phyloP scores from a whole-genome alignment of 305 asterid genomes.

The Solanum hybrid region DNA sequence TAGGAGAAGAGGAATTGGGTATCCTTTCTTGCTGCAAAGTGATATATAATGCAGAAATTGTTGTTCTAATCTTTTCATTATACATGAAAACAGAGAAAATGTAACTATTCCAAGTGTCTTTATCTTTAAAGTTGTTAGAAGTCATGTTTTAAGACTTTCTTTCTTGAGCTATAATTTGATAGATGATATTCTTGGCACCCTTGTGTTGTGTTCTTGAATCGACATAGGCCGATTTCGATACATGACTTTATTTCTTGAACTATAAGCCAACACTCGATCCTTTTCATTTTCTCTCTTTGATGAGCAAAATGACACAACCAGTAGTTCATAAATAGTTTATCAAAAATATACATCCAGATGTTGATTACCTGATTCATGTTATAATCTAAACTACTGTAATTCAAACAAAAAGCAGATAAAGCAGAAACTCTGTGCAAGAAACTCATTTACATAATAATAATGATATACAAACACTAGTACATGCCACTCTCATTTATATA shows the following conservation, averaged over 20 bases:
- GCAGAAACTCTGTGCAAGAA: not conserved
- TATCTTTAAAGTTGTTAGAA: not conserved
- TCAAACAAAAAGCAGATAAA: not conserved
- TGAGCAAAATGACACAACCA: not conserved
- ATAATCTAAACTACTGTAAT: not conserved
- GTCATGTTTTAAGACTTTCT: not conserved
- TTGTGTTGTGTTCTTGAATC: not conserved
- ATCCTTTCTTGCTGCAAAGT: slow-evolving; percentile 52
- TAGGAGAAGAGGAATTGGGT: slow-evolving; percentile 52
- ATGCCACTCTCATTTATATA: not conserved
- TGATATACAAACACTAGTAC: not conserved
- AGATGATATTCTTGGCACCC: not conserved
- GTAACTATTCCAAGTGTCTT: not conserved
- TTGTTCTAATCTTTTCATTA: not conserved
- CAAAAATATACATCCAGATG: not conserved
- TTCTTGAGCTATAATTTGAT: not conserved
- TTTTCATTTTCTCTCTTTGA: not conserved
- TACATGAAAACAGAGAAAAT: not conserved
- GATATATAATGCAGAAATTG: slow-evolving; percentile 7
- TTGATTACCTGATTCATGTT: not conserved
- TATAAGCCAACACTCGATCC: not conserved
- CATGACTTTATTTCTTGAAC: not conserved
- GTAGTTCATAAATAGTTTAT: not conserved
- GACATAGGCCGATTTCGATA: not conserved
- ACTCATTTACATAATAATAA: not conserved